Evolutionary conservation across 2,329 filamentous ascomycete genomes (phyloP), one percentile per base, ranked within the genome.

Genomic region (Corynespora cassiicola): DNA sequence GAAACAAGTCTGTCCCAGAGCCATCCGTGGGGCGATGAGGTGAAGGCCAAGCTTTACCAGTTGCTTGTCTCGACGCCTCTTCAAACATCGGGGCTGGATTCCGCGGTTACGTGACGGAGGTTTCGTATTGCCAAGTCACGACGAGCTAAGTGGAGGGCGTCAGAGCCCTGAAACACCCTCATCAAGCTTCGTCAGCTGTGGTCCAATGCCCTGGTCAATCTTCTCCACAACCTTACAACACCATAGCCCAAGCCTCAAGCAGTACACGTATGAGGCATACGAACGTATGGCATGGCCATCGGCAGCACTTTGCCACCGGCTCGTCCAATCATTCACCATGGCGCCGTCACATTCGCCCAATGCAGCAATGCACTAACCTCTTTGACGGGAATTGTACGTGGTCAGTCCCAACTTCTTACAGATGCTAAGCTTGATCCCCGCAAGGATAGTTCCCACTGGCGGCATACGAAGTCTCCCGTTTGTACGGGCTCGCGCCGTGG

Each of bases 241-340:
- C 41, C 50, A 44, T 42, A 25, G 39, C 20, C 37, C 33, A 41
- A n/a, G 35, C 24, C 51, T 57, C 50, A 52, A 38, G 55, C 52
- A 54, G 50, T 58, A 60, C 61, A 60, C 60, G 63, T 65, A 58
- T 61, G 52, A 61, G 54, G 42, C 42, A 46, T 45, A 47, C 48
- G 39, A 35, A 39, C 36, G 42, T 43, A 44, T 55, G 44, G 50
- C 51, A 25, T 44, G 50, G 39, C 28, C 47, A 44, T 33, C 36
- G 40, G 42, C 36, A 48, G 32, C 21, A 43, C 41, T 28, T 44
- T 47, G 30, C 35, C 37, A 27, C 20, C 12, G 11, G 31, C 17
- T 15, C 36, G 24, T 36, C 59, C 61, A 63, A 61, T 65, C 31
- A 52, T 27, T 14, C 23, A 29, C 33, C 28, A 31, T 16, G 15